Evolutionary conservation across 2,329 filamentous ascomycete genomes (phyloP), one percentile per base, ranked within the genome.

Genomic region (Cytospora chrysosperma): DNA sequence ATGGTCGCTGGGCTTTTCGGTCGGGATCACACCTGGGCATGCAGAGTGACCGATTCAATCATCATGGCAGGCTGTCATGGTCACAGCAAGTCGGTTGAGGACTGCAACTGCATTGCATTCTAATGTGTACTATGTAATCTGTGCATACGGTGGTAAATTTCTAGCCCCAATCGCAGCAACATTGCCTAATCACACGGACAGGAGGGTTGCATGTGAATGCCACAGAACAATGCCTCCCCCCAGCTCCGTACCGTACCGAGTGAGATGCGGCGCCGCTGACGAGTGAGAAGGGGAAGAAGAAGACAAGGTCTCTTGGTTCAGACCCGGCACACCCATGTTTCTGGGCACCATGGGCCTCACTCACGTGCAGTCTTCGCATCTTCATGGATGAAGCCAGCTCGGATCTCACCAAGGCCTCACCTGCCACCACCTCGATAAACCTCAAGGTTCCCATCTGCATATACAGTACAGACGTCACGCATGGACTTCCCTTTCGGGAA

Each of bases 401-500:
- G 28, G 10, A 32, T 28, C n/a, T 55, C 26, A 54, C 13, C 54
- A 51, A 60, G 34, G 58, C 51, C 43, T 21, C 27, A 32, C 21
- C 59, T 27, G 37, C 40, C 26, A 32, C 54, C 51, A 55, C 43
- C 19, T 24, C 59, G n/a, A 12, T 15, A 55, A 32, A 27, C 37
- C 37, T 30, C 30, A 37, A 55, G 6, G 40, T 8, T 10, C 40
- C 52, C 51, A 32, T 61, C 51, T 49, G 32, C 27, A 34, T 13
- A 21, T 27, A 24, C 32, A n/a, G 32, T 49, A 61, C 37, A 55
- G 34, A 28, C 27, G 15, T 26, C 37, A 61, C 59, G 59, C 59
- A 61, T 61, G 59, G 59, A 50, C 51, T 61, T 61, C 59, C 59
- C 51, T 21, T 55, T 55, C 49, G 54, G 59, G 51, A 61, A 49